Evolutionary conservation across 2,329 filamentous ascomycete species (phyloP).

Genomic region (Leptographium lundbergii): DNA sequence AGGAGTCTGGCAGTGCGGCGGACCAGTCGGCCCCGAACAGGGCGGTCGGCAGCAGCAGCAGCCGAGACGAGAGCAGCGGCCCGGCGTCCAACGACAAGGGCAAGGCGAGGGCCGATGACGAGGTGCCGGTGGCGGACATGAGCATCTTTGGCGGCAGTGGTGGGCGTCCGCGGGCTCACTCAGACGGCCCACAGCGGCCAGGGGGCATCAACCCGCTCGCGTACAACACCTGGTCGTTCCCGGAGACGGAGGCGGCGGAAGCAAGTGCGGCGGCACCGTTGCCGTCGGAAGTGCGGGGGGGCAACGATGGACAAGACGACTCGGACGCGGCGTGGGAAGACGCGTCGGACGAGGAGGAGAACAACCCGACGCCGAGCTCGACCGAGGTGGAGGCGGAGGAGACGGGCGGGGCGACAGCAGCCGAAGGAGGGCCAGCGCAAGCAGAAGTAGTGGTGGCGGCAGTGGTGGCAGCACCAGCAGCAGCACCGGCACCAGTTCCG

Average conservation of each 20-base stretch:
- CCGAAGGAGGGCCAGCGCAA: background rate
- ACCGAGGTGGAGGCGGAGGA: background rate
- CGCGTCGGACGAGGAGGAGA: background rate
- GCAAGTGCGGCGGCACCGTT: no score
- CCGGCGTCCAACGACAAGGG: slow-evolving; percentile 3
- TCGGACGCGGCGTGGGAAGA: background rate
- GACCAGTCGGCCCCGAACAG: no score
- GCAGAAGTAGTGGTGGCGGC: background rate
- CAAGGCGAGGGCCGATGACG: slow-evolving; percentile 1
- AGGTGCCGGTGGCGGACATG: background rate
- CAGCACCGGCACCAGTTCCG: background rate
- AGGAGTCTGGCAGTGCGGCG: background rate
- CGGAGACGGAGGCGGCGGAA: slow-evolving; percentile 7
- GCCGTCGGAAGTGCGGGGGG: no score
- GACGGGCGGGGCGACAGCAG: background rate
- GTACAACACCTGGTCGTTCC: slow-evolving; percentile 50
- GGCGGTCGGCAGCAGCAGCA: background rate
- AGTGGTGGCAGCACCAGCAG: background rate
- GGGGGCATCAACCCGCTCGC: slow-evolving; percentile 37
- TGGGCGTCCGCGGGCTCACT: slow-evolving; percentile 38
- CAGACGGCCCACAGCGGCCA: slow-evolving; percentile 38
- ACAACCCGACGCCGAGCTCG: background rate
- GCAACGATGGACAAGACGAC: background rate
- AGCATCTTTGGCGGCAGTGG: background rate
- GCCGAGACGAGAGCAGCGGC: background rate